These are phyloP conservation scores for Sicyos baderoa DNA, from an alignment of 306 rosid genomes.

Conservation along the genomic window DNA sequence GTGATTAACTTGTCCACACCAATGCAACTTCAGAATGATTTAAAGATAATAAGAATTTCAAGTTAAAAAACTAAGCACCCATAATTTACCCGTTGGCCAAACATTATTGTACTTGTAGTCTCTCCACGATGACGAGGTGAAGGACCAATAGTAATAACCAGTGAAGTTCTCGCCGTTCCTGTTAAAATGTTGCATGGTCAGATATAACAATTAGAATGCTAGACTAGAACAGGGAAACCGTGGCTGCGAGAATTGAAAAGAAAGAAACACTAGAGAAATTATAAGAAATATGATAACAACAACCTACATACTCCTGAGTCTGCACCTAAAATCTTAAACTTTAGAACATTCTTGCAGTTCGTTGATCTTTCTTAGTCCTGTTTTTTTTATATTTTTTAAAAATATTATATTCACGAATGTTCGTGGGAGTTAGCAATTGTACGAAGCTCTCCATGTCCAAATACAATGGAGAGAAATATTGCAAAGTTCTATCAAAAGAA, in stretches of 20 bases:
- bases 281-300: background rate
- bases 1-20: too few relatives aligned
- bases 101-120: constrained; percentile 92
- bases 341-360: background rate
- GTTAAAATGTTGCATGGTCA: constrained; percentile 33
- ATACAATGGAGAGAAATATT: too few relatives aligned
- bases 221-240: background rate
- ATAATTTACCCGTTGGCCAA: constrained; percentile 84
- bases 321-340: background rate
- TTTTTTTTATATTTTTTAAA: background rate
- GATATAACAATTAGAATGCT: background rate
- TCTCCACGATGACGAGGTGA: constrained; percentile 98
- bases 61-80: background rate
- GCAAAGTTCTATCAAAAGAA: too few relatives aligned
- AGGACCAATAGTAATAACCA: constrained; percentile 86
- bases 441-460: background rate
- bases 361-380: too few relatives aligned
- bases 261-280: background rate
- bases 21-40: background rate
- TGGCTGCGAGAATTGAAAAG: background rate
- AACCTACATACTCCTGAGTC: background rate
- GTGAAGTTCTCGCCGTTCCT: constrained; percentile 97
- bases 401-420: background rate
- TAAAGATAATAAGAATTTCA: background rate
- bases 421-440: background rate